A percentile compares a stretch with the other conserved stretches of the same genome.
phyloP scores from a whole-genome alignment of 2,329 filamentous ascomycete species.

The Myriosclerotinia duriaeana region DNA sequence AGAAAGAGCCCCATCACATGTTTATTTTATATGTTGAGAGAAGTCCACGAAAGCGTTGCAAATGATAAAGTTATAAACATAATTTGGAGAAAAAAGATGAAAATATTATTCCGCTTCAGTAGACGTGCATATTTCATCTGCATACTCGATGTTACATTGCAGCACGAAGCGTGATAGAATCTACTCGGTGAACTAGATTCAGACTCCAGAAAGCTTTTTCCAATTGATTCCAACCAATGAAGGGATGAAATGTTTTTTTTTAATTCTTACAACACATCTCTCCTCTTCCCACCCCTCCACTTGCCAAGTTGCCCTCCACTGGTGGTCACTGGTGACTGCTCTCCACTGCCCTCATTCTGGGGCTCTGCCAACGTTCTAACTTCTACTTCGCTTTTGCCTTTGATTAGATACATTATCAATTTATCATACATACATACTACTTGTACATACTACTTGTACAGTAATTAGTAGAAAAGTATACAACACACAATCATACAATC shows the following conservation, averaged over 20 bases:
- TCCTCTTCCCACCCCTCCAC: no score
- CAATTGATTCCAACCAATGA: constrained; percentile 17
- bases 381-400: neutral
- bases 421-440: no score
- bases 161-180: constrained; percentile 21
- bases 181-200: constrained; percentile 22
- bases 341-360: neutral
- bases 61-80: neutral
- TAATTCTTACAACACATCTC: constrained; percentile 18
- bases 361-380: constrained; percentile 6
- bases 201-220: neutral
- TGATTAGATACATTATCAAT: neutral
- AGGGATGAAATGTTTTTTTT: neutral
- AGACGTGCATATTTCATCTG: constrained; percentile 15
- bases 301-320: no score
- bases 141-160: constrained; percentile 21
- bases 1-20: neutral
- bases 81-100: neutral
- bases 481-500: no score
- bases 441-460: no score
- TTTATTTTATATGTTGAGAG: constrained; percentile 13
- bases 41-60: constrained; percentile 20
- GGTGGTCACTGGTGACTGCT: no score
- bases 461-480: no score
- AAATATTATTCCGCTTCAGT: constrained; percentile 5